Base-by-base conservation (phyloP, 495 filamentous ascomycete genomes). In the Chaetomium fimeti region DNA sequence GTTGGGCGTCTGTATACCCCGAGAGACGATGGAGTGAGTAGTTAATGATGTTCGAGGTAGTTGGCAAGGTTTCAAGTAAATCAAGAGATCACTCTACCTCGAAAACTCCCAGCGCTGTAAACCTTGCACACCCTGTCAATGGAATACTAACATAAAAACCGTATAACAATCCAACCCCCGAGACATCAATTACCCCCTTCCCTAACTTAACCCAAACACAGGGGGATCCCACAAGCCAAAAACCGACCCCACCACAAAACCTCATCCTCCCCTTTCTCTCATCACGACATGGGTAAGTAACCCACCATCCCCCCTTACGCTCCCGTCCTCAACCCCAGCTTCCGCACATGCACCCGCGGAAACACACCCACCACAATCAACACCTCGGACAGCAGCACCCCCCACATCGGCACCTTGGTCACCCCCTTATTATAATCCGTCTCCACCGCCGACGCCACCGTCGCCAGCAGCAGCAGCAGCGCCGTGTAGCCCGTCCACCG, bases 271-370 rank as follows among this genome's bases (percentile, higher is more conserved):
- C 3, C 3, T 32, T 11, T 9, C 8, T 11, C 32, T 36, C 8
- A n/a, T 9, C 32, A 36, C 32, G 6, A 1, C 32, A 11, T 9
- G 12, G 5, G 32, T 9, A 36, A 36, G 12, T 11, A 36, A 5
- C 32, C 7, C 7, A 5, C 32, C 32, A 36, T 18, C 40, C 32
- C 42, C 24, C 20, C n/a, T 22, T 49, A n/a, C 29, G 8, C 40
- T 53, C 16, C 24, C 43, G n/a, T 52, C 16, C 42, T 5, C 29
- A 45, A 5, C 89, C 61, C 91, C 59, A 98, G 74, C 82, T 98
- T 98, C 62, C 84, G 79, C 81, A 89, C 86, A 81, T 90, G 91
- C 60, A 96, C 84, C 68, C 93, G 83, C 20, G 93, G 87, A 51
- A 86, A 79, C 28, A 94, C 77, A 0, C 93, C 93, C 47, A 82